A percentile compares a stretch with the other conserved stretches of the same genome.
phyloP scores from a whole-genome alignment of 2,329 filamentous ascomycete genomes.

The Aspergillus jensenii region DNA sequence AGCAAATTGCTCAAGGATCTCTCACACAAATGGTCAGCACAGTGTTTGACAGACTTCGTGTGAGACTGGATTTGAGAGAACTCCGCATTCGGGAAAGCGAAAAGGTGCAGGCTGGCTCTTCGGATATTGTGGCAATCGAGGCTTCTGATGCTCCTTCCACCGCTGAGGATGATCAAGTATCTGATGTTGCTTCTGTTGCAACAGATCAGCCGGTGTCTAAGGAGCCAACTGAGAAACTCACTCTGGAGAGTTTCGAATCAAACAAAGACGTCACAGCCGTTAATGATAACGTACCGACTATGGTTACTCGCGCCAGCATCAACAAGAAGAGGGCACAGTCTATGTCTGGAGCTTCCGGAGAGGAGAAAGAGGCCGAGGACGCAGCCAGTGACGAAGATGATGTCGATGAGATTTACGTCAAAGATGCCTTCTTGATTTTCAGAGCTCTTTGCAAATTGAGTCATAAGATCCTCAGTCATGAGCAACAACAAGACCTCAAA shows the following conservation, averaged over 20 bases:
- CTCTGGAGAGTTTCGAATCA: constrained; percentile 68
- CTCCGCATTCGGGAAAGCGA: constrained; percentile 56
- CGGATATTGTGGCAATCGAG: constrained; percentile 40
- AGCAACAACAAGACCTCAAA: constrained; percentile 88
- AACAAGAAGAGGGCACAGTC: constrained; percentile 49
- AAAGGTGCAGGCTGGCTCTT: constrained; percentile 32
- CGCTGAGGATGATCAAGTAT: constrained; percentile 49
- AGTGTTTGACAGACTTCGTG: constrained; percentile 92
- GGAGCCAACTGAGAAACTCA: constrained; percentile 59
- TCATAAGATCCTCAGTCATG: constrained; percentile 83
- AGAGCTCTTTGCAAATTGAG: constrained; percentile 96
- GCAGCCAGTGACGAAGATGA: constrained; percentile 53
- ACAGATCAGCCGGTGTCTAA: constrained; percentile 52
- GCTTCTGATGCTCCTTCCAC: constrained; percentile 43
- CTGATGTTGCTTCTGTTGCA: constrained; percentile 37
- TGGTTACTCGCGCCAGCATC: constrained; percentile 60
- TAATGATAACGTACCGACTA: constrained; percentile 66
- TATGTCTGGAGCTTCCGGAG: constrained; percentile 34
- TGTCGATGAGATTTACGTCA: constrained; percentile 94
- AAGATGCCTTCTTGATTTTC: constrained; percentile 96
- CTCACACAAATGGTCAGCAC: constrained; percentile 98
- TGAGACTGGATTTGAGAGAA: constrained; percentile 82
- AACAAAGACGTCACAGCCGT: constrained; percentile 67
- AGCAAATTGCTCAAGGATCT: constrained; percentile 95
- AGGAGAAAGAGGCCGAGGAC: constrained; percentile 40